phyloP scores from a whole-genome alignment of 192 early-diverging fungal genomes.

The Backusella mclennaniae region DNA sequence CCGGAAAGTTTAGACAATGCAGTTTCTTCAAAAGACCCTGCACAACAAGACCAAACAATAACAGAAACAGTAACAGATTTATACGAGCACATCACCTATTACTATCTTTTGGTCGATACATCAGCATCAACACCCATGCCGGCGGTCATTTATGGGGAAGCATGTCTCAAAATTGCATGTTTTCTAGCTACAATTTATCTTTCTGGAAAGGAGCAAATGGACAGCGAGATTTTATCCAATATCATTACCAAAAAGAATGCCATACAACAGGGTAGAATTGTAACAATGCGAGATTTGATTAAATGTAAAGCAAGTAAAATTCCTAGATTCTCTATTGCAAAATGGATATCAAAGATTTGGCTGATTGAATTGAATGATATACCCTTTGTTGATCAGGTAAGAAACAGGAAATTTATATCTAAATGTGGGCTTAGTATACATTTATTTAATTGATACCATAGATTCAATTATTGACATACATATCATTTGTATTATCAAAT shows the following conservation, averaged over 20 bases:
- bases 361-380: slow-evolving; percentile 47
- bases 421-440: neutral
- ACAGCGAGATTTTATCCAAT: neutral
- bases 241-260: slow-evolving; percentile 21
- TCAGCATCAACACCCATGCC: slow-evolving; percentile 37
- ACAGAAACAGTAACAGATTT: slow-evolving; percentile 51
- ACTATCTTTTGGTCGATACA: slow-evolving; percentile 56
- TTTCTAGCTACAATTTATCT: slow-evolving; percentile 52
- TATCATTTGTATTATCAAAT: slow-evolving; percentile 13
- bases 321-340: slow-evolving; percentile 47
- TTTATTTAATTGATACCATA: neutral
- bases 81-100: slow-evolving; percentile 56
- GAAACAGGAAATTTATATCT: neutral
- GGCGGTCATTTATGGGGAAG: slow-evolving; percentile 55
- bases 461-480: slow-evolving; percentile 3
- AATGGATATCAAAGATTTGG: slow-evolving; percentile 59
- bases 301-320: slow-evolving; percentile 41
- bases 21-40: neutral
- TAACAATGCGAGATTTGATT: neutral
- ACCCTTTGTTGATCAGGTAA: slow-evolving; percentile 52
- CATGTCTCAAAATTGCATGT: slow-evolving; percentile 67
- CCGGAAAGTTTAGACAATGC: neutral
- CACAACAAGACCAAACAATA: slow-evolving; percentile 20
- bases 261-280: neutral
- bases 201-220: neutral